Evolutionary conservation across 106 monocot species (phyloP), one percentile per base, ranked within the genome.

Genomic region (Amphibolis antarctica): DNA sequence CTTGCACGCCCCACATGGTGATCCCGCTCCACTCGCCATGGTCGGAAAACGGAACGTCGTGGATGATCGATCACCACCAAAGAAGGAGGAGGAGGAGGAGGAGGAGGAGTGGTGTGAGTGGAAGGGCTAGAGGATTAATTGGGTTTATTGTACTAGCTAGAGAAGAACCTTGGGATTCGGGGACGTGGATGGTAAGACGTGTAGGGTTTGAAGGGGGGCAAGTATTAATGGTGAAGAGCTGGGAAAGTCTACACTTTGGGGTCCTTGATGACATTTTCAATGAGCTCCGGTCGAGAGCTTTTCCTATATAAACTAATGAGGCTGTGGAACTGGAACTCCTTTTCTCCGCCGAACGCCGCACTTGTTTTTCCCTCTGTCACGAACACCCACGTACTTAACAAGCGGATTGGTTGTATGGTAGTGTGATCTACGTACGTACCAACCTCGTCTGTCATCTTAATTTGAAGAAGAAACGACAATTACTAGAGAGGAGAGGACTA

Each of bases 1-100:
- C 73, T 84, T 88, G 73, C 88, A 88, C 52, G 84, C 88, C 3
- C 88, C 83, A 60, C 88, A 88, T 0, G 88, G 88, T 0, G 87
- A 83, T 9, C 80, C 80, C 3, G 67, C 3, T 19, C 80, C 80
- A 11, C 75, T 21, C 12, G 78, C 61, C 75, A 77, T 74, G 31
- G 20, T 26, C 43, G 21, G 44, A 22, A 56, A 21, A 55, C 23
- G 56, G 22, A 55, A 29, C n/a, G n/a, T n/a, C n/a, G n/a, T n/a
- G n/a, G n/a, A n/a, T n/a, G n/a, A n/a, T n/a, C n/a, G n/a, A 54
- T 30, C 0, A 54, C 1, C 4, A 22, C 18, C 1, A 51, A 20
- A 29, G 27, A 20, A 36, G 36, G 7, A 36, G 36, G 7, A 47
- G 29, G 24, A 13, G 50, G 17, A 57, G 27, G 22, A 58, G 49